phyloP scores from a whole-genome alignment of 1,284 basidiomycete species.

The Pseudozyma thailandica region DNA sequence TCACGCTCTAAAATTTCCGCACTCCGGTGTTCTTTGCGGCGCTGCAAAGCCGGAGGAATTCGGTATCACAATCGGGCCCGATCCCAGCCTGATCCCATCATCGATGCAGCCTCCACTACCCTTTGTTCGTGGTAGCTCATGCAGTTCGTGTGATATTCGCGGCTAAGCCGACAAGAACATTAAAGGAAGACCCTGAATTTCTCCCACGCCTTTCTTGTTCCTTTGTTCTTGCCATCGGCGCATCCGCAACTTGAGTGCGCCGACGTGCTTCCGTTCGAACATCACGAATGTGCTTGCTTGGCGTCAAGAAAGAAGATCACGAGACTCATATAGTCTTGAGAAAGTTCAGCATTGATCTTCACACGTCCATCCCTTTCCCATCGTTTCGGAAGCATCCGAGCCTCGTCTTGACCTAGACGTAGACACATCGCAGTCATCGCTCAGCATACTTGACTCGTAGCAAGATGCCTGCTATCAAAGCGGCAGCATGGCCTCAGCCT shows the following conservation, averaged over 20 bases:
- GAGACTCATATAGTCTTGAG: not conserved
- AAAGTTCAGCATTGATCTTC: not conserved
- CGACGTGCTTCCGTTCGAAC: not conserved
- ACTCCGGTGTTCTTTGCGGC: not conserved
- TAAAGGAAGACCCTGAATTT: slow-evolving; percentile 11
- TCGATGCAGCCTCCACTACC: slow-evolving; percentile 1
- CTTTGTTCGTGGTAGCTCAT: not conserved
- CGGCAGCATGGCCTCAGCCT: slow-evolving; percentile 51
- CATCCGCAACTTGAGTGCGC: not conserved
- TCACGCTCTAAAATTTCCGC: slow-evolving; percentile 8
- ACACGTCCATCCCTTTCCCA: not conserved
- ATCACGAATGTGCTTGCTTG: not conserved
- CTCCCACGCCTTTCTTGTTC: not conserved
- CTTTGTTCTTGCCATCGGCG: not conserved
- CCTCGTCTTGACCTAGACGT: too few relatives aligned
- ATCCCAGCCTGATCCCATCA: not conserved
- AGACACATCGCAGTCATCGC: too few relatives aligned
- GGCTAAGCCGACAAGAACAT: not conserved
- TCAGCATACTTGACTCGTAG: not conserved
- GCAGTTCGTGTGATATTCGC: not conserved
- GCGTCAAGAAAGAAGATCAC: too few relatives aligned
- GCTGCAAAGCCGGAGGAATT: not conserved
- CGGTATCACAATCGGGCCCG: not conserved
- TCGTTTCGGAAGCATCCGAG: slow-evolving; percentile 4
- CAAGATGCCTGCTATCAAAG: slow-evolving; percentile 36